A percentile compares a stretch with the other conserved stretches of the same genome.
Conservation (phyloP, 179 eudicot species). For the Silene vulgaris region DNA sequence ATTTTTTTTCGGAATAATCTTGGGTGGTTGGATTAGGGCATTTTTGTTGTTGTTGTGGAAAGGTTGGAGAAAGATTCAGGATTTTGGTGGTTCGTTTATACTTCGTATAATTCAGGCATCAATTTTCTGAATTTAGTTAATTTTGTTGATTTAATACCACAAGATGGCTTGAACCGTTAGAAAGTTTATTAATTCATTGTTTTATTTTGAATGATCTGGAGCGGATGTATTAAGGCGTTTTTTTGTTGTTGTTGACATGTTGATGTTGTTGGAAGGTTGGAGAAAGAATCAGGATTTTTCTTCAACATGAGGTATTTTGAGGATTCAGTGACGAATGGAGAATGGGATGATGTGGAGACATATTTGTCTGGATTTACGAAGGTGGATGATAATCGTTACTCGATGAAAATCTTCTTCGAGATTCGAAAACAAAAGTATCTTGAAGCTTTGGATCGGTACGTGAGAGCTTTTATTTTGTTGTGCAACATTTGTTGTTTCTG, state of each 20-base stretch:
- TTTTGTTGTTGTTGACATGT: background rate
- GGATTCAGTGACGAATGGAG: conserved; percentile 47
- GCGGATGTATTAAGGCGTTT: background rate
- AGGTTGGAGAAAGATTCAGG: background rate
- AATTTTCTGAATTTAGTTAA: background rate
- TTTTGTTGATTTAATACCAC: background rate
- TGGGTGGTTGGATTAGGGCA: background rate
- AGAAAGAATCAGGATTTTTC: conserved; percentile 52
- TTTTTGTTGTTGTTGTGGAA: background rate
- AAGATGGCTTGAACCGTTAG: background rate
- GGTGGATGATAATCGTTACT: conserved; percentile 52
- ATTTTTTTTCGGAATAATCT: background rate
- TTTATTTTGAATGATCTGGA: background rate
- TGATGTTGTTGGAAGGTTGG: conserved; percentile 32
- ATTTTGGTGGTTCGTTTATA: background rate
- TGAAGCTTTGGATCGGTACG: conserved; percentile 54
- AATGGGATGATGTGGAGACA: conserved; percentile 59
- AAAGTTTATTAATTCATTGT: background rate
- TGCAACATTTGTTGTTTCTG: background rate
- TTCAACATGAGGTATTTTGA: conserved; percentile 59
- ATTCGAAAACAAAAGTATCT: conserved; percentile 58
- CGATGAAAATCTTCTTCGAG: conserved; percentile 59
- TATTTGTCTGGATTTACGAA: conserved; percentile 56
- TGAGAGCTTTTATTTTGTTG: background rate
- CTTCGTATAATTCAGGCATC: background rate